phyloP scores from a whole-genome alignment of 2,329 filamentous ascomycete genomes.

The Penicillium sp. region DNA sequence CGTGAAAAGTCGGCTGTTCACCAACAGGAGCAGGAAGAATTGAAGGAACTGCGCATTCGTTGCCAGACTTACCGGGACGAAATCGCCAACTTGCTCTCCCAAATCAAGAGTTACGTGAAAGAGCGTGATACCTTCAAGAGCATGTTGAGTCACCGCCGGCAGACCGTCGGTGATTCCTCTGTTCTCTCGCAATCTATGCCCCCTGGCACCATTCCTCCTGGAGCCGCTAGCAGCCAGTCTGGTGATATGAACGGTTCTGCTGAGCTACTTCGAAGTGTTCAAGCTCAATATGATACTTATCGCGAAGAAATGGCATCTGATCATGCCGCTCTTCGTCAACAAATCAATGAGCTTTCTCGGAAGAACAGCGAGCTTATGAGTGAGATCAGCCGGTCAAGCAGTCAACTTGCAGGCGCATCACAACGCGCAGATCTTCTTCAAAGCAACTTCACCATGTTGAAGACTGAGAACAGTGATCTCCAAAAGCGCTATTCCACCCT shows the following conservation, averaged over 20 bases:
- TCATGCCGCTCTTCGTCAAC: slow-evolving; percentile 76
- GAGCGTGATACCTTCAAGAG: slow-evolving; percentile 98
- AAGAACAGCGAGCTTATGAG: slow-evolving; percentile 81
- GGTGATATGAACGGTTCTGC: slow-evolving; percentile 67
- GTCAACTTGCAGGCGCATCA: slow-evolving; percentile 75
- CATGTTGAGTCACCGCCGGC: slow-evolving; percentile 76
- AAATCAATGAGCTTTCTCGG: slow-evolving; percentile 74
- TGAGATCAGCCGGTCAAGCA: slow-evolving; percentile 74
- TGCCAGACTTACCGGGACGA: slow-evolving; percentile 81
- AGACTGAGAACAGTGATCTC: slow-evolving; percentile 79
- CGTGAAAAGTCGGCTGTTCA: slow-evolving; percentile 56
- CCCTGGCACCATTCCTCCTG: slow-evolving; percentile 49
- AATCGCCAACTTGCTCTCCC: slow-evolving; percentile 73
- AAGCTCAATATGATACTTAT: slow-evolving; percentile 85
- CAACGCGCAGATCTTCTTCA: slow-evolving; percentile 89
- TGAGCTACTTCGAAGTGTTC: slow-evolving; percentile 79
- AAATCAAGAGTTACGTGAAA: slow-evolving; percentile 88
- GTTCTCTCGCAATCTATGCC: slow-evolving; percentile 71
- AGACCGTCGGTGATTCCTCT: slow-evolving; percentile 58
- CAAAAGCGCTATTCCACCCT: slow-evolving; percentile 76
- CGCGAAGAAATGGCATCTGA: slow-evolving; percentile 81
- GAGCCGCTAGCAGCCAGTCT: slow-evolving; percentile 44
- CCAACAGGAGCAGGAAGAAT: slow-evolving; percentile 62
- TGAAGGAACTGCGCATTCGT: slow-evolving; percentile 70
- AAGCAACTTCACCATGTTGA: slow-evolving; percentile 78